Conservation (phyloP, 1,139 yeast genomes). For the Blastobotrys elegans region DNA sequence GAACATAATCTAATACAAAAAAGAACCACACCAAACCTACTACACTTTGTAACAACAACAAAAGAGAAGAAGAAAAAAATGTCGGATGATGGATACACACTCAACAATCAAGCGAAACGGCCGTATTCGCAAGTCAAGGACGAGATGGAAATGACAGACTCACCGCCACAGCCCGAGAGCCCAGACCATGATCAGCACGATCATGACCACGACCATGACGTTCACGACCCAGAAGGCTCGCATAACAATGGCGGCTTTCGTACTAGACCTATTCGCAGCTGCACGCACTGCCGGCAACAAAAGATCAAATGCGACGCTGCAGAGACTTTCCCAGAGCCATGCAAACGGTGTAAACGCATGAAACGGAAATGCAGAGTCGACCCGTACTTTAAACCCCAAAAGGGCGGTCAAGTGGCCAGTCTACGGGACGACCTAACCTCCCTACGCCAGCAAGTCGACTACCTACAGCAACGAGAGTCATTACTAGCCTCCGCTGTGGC, state of each 20-base stretch:
- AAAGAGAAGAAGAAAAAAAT: not conserved
- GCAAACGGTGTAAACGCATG: constrained; percentile 78
- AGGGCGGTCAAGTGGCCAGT: constrained; percentile 84
- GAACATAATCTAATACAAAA: too few relatives aligned
- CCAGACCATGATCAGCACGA: not conserved
- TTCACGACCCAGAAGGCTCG: not conserved
- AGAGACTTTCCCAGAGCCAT: constrained; percentile 75
- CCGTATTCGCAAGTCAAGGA: not conserved
- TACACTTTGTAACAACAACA: too few relatives aligned
- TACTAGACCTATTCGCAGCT: constrained; percentile 68
- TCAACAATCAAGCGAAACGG: not conserved
- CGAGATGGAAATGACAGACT: not conserved
- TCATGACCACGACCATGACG: not conserved
- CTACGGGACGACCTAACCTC: constrained; percentile 82
- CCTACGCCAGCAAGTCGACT: constrained; percentile 69
- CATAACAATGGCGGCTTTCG: constrained; percentile 6
- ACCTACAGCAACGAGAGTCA: constrained; percentile 54
- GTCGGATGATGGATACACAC: not conserved
- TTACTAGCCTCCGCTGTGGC: constrained; percentile 24
- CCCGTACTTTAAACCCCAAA: constrained; percentile 86
- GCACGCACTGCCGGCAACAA: constrained; percentile 93
- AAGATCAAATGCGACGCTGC: constrained; percentile 91
- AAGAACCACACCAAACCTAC: too few relatives aligned
- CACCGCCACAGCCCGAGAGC: not conserved
- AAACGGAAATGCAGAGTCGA: constrained; percentile 80